phyloP scores from a whole-genome alignment of 2,329 filamentous ascomycete genomes.

The Monilinia aucupariae region DNA sequence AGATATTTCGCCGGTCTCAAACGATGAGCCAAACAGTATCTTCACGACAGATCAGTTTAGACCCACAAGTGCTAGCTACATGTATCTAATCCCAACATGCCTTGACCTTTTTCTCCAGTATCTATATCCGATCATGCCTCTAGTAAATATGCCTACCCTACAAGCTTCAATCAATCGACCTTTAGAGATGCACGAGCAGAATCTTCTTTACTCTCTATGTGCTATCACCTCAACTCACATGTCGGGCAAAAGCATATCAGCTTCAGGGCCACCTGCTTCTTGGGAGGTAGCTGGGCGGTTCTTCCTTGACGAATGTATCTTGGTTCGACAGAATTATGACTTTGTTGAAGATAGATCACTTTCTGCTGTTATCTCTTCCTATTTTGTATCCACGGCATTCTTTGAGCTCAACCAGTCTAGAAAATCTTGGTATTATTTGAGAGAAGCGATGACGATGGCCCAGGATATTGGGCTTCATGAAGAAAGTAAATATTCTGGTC shows the following conservation, averaged over 20 bases:
- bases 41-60: slow-evolving; percentile 40
- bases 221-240: slow-evolving; percentile 49
- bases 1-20: slow-evolving; percentile 35
- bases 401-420: slow-evolving; percentile 54
- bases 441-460: slow-evolving; percentile 56
- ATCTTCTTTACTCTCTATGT: slow-evolving; percentile 52
- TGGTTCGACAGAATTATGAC: slow-evolving; percentile 51
- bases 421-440: slow-evolving; percentile 57
- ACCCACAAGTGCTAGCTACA: slow-evolving; percentile 45
- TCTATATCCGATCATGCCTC: slow-evolving; percentile 59
- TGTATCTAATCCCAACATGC: slow-evolving; percentile 47
- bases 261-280: slow-evolving; percentile 37
- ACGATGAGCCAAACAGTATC: slow-evolving; percentile 37
- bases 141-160: slow-evolving; percentile 53
- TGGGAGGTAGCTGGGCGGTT: slow-evolving; percentile 49
- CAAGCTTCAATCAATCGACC: slow-evolving; percentile 44
- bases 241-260: slow-evolving; percentile 41
- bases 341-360: slow-evolving; percentile 52
- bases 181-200: slow-evolving; percentile 39
- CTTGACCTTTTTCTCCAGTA: slow-evolving; percentile 57
- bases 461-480: slow-evolving; percentile 55
- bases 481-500: slow-evolving; percentile 48
- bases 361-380: slow-evolving; percentile 55
- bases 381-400: slow-evolving; percentile 55
- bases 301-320: slow-evolving; percentile 53